phyloP scores from a whole-genome alignment of 176 grass and related monocot genomes.

The Typha latifolia region DNA sequence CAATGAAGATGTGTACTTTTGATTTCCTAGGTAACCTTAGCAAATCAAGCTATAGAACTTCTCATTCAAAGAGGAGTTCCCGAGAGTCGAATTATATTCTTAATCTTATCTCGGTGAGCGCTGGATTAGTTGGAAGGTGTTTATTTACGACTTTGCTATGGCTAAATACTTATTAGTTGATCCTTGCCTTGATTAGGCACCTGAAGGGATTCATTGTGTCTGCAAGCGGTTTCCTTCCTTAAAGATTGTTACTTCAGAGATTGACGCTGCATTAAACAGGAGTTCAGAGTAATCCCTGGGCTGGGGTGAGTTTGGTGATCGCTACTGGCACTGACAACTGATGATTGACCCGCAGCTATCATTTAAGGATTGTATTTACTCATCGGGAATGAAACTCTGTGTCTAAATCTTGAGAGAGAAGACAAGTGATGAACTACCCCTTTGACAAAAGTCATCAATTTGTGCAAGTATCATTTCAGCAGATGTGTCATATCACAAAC shows the following conservation, averaged over 20 bases:
- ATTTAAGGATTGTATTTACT: too few species aligned
- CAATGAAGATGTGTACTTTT: not conserved
- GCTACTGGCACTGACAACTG: conserved; percentile 93
- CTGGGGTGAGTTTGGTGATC: conserved; percentile 91
- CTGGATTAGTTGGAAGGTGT: not conserved
- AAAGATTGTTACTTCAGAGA: conserved; percentile 97
- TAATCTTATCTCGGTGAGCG: conserved; percentile 83
- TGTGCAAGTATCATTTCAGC: too few species aligned
- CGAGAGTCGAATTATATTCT: conserved; percentile 90
- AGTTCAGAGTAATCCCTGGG: conserved; percentile 81
- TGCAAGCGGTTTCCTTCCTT: conserved; percentile 70
- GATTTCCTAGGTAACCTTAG: conserved; percentile 64
- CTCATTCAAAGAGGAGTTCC: conserved; percentile 91
- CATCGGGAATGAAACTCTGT: too few species aligned
- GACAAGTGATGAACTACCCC: too few species aligned
- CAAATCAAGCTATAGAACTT: conserved; percentile 94
- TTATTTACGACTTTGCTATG: not conserved
- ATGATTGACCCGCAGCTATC: not conserved
- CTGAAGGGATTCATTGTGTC: conserved; percentile 89
- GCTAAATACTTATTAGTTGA: not conserved
- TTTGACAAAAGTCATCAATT: too few species aligned
- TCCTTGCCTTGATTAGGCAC: conserved; percentile 37
- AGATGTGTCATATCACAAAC: too few species aligned
- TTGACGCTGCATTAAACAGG: conserved; percentile 69
- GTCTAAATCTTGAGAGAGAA: too few species aligned